Conservation (phyloP, 139 green algal genomes). For the Zygnema cylindricum region DNA sequence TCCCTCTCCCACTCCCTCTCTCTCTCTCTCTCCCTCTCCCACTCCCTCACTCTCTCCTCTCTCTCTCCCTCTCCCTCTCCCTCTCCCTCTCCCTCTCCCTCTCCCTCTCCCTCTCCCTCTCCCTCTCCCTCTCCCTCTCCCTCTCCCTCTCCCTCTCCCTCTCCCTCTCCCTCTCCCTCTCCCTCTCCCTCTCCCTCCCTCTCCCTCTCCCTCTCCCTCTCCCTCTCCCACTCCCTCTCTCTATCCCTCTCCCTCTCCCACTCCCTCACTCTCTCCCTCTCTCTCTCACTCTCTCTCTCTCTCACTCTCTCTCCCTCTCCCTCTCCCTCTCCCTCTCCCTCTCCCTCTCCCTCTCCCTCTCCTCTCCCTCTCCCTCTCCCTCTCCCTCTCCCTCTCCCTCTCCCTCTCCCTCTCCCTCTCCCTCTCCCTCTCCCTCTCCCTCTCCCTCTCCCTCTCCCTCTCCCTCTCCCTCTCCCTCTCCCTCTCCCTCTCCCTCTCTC, state of each 20-base stretch:
- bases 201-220: neutral
- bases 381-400: neutral
- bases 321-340: constrained; percentile 9
- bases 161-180: neutral
- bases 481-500: constrained; percentile 71
- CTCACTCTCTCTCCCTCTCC: neutral
- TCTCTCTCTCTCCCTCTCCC: neutral
- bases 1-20: neutral
- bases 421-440: neutral
- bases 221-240: neutral
- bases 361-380: neutral
- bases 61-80: neutral
- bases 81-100: neutral
- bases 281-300: neutral
- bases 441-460: neutral
- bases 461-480: neutral
- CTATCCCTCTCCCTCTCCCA: neutral
- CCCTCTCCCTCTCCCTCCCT: neutral
- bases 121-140: neutral
- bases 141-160: neutral
- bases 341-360: neutral
- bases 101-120: neutral
- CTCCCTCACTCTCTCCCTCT: neutral
- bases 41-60: neutral
- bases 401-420: neutral